Evolutionary conservation across 2,329 filamentous ascomycete species (phyloP), one percentile per base, ranked within the genome.

Genomic region (Microdochium nivale): DNA sequence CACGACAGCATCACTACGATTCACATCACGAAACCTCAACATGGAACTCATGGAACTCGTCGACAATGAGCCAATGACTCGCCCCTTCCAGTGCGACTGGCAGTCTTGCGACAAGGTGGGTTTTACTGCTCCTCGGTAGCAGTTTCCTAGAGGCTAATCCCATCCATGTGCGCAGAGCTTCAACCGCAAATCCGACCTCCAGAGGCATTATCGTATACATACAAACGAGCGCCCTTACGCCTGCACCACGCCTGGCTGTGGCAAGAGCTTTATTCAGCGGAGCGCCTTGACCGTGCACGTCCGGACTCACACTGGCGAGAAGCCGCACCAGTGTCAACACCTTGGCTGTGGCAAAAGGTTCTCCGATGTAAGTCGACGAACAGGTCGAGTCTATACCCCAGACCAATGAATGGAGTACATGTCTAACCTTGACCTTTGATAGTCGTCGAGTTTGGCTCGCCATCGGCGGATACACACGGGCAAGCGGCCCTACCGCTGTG

Each of bases 201-300:
- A 86, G 61, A 76, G 84, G 62, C 84, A 87, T 62, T 84, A 84
- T 62, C 77, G 84, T 55, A 87, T 87, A 61, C 84, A 87, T 67
- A 87, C 84, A 51, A 86, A 86, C 62, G 83, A 87, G 66, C 73
- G 83, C 21, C 84, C 84, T 10, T 86, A 86, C 63, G 73, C 76
- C 27, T 87, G 83, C 67, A 71, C 71, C 51, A 78, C 73, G 9
- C 73, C 74, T 9, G 79, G 77, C 5, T 87, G 84, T 61, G 80
- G 80, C 46, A 87, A 87, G 69, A 83, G 80, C 65, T 87, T 87
- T 65, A 87, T 87, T 56, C 84, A 87, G 61, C 73, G 83, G 54
- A 87, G 83, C 65, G 84, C 84, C 37, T 67, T 87, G 58, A 87
- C 83, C 2, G 84, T 87, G 40, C 84, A 88, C 63, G 84, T 83